Conservation (phyloP, 306 rosid species). For the Gleditsia sinensis region DNA sequence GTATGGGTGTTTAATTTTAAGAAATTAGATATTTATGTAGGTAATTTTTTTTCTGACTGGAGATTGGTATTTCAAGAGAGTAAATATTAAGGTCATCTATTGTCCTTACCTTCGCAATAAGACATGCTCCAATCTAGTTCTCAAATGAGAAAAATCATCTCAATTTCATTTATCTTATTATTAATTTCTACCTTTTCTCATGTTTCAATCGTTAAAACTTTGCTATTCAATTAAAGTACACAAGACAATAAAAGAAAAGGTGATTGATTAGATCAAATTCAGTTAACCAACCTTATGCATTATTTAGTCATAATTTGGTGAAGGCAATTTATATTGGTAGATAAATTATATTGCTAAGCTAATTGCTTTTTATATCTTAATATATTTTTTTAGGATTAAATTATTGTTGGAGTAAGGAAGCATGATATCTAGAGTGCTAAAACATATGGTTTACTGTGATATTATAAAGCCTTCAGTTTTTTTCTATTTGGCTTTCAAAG, state of each 20-base stretch:
- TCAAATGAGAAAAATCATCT: constrained; percentile 40
- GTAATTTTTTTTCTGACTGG: constrained; percentile 82
- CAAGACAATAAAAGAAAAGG: constrained; percentile 38
- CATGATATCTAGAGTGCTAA: too few relatives aligned
- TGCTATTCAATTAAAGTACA: constrained; percentile 42
- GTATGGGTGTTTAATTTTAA: not conserved
- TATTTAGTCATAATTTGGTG: not conserved
- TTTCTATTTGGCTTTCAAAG: too few relatives aligned
- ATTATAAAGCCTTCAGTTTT: too few relatives aligned
- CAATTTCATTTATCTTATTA: not conserved
- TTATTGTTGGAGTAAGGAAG: too few relatives aligned
- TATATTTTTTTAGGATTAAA: too few relatives aligned
- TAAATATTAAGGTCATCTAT: constrained; percentile 65
- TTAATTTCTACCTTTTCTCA: not conserved
- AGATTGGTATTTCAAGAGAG: constrained; percentile 90
- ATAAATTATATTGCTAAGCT: not conserved
- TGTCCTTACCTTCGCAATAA: constrained; percentile 91
- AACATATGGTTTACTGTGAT: too few relatives aligned
- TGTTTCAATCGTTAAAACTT: not conserved
- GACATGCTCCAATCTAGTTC: constrained; percentile 82
- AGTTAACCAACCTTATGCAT: constrained; percentile 21
- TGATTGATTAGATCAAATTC: constrained; percentile 37
- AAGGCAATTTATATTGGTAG: constrained; percentile 21
- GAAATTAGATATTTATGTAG: constrained; percentile 57
- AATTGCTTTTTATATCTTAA: constrained; percentile 24